Conservation (phyloP, 768 basidiomycete genomes). For the Amanita molliuscula region DNA sequence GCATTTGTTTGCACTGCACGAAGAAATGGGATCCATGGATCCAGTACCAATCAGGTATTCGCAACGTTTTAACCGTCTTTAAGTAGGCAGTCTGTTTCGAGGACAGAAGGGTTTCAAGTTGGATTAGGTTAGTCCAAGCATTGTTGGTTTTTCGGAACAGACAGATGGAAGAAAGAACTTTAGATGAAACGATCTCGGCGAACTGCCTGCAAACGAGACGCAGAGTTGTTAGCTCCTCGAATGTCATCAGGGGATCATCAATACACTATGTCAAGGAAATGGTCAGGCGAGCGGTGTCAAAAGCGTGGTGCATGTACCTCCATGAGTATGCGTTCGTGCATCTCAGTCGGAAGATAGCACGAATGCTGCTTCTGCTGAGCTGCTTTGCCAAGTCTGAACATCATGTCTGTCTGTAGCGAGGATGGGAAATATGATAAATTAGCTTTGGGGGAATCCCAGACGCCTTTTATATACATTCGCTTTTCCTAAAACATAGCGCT, state of each 20-base stretch:
- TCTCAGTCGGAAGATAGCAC: no score
- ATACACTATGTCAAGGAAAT: neutral
- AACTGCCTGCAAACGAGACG: neutral
- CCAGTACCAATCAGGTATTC: neutral
- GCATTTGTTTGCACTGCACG: neutral
- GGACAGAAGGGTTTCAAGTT: neutral
- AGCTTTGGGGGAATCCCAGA: no score
- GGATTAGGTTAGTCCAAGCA: neutral
- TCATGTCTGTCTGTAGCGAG: no score
- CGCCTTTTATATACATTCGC: no score
- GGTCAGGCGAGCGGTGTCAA: no score
- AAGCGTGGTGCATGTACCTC: no score
- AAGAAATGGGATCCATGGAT: neutral
- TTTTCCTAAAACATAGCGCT: no score
- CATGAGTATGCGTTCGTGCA: no score
- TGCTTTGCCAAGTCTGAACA: no score
- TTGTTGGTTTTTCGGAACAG: neutral
- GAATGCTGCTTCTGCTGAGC: no score
- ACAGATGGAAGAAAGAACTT: neutral
- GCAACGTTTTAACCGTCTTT: neutral
- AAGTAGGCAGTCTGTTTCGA: neutral
- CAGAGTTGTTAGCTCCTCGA: neutral
- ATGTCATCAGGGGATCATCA: neutral
- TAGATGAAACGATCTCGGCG: neutral
- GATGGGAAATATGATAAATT: no score